Evolutionary conservation across 1,284 basidiomycete genomes (phyloP).

Genomic region (Ustilago curta): DNA sequence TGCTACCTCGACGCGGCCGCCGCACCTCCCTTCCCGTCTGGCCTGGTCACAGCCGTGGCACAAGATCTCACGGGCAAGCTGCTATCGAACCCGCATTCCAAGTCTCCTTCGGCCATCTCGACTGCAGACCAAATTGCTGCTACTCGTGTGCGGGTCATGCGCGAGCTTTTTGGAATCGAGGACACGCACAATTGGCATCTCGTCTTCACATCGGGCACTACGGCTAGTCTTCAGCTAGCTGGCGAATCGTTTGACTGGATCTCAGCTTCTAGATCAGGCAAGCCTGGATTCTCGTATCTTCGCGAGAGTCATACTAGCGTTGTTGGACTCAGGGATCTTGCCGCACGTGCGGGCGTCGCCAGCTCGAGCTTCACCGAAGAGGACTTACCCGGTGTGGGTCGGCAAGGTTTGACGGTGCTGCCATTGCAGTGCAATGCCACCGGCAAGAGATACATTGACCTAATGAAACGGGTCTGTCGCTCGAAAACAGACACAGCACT

Average conservation of each 20-base stretch:
- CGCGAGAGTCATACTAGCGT: constrained; percentile 54
- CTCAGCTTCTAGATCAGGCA: background rate
- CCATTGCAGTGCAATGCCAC: constrained; percentile 61
- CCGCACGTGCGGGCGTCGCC: constrained; percentile 9
- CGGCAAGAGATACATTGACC: constrained; percentile 35
- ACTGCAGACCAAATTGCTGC: constrained; percentile 56
- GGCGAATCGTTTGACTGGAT: constrained; percentile 53
- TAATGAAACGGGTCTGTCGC: constrained; percentile 25
- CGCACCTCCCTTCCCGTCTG: constrained; percentile 61
- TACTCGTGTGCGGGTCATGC: constrained; percentile 55
- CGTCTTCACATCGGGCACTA: constrained; percentile 56
- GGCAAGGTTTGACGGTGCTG: constrained; percentile 32
- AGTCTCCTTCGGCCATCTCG: constrained; percentile 53
- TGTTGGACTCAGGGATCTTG: constrained; percentile 52
- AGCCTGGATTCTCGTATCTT: constrained; percentile 33
- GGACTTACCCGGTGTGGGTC: background rate
- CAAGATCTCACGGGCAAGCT: constrained; percentile 49
- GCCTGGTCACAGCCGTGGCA: constrained; percentile 44
- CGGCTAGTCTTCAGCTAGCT: constrained; percentile 51
- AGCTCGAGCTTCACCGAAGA: constrained; percentile 15
- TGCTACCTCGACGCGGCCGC: constrained; percentile 68
- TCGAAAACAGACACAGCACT: constrained; percentile 9
- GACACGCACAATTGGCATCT: constrained; percentile 50
- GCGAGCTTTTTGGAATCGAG: constrained; percentile 61
- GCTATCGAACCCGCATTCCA: constrained; percentile 67